Conservation (phyloP, 768 basidiomycete genomes). For the Lentinula edodes region DNA sequence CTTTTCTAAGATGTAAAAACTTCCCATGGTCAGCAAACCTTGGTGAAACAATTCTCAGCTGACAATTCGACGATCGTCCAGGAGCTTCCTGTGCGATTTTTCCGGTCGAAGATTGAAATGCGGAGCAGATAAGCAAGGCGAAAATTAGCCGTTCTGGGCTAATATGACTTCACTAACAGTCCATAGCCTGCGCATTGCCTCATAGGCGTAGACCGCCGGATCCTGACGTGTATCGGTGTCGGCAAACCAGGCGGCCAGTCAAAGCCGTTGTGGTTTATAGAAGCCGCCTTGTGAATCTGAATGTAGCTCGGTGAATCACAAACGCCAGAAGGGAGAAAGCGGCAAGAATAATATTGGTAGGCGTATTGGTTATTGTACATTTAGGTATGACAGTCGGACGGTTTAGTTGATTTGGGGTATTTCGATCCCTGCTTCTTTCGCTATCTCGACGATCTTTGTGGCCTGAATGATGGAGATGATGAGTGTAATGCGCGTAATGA, state of each 20-base stretch:
- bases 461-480: slow-evolving; percentile 26
- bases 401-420: slow-evolving; percentile 37
- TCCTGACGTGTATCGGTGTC: not conserved
- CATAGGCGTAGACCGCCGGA: not conserved
- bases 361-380: not conserved
- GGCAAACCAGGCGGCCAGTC: not conserved
- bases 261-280: not conserved
- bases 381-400: not conserved
- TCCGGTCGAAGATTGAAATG: not conserved
- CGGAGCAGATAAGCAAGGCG: not conserved
- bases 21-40: not conserved
- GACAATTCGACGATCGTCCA: too few species aligned
- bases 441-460: slow-evolving; percentile 45
- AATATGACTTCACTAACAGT: too few species aligned
- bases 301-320: not conserved
- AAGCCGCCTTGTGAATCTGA: not conserved
- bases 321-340: not conserved
- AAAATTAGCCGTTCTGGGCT: not conserved
- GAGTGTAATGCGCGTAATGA: not conserved
- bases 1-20: not conserved
- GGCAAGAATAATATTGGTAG: too few species aligned
- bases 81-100: too few species aligned
- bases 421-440: slow-evolving; percentile 46
- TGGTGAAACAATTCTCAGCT: too few species aligned
- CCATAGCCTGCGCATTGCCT: not conserved